Percentiles rank a stretch among this genome's conserved stretches.
These are phyloP conservation scores for Babesia ovis DNA, from an alignment of 169 alveolate genomes.

Conservation along the genomic window DNA sequence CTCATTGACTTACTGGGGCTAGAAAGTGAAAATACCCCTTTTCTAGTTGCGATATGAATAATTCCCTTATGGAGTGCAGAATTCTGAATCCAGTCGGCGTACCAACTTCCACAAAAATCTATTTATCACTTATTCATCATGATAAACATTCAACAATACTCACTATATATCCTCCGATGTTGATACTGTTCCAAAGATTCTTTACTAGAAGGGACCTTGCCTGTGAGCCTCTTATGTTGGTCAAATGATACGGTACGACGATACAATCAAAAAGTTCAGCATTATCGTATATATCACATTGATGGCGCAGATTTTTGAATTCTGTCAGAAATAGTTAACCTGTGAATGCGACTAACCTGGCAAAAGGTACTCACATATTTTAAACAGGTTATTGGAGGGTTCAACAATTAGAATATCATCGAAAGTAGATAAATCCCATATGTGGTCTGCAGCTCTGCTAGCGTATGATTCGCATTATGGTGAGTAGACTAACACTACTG, in stretches of 20 bases:
- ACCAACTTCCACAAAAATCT: slow-evolving; percentile 84
- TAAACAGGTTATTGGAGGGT: slow-evolving; percentile 67
- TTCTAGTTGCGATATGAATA: slow-evolving; percentile 81
- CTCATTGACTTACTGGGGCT: slow-evolving; percentile 70
- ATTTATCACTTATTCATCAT: neutral
- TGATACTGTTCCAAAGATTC: slow-evolving; percentile 72
- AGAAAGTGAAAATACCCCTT: slow-evolving; percentile 75
- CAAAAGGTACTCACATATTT: slow-evolving; percentile 64
- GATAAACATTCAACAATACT: neutral
- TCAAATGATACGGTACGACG: slow-evolving; percentile 66
- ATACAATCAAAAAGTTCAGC: slow-evolving; percentile 61
- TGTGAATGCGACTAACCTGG: slow-evolving; percentile 32
- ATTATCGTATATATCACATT: slow-evolving; percentile 66
- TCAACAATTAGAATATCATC: slow-evolving; percentile 65
- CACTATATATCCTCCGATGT: slow-evolving; percentile 65
- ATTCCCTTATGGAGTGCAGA: slow-evolving; percentile 82
- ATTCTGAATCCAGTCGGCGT: slow-evolving; percentile 90
- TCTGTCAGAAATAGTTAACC: slow-evolving; percentile 3
- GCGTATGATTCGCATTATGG: neutral
- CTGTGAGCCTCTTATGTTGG: slow-evolving; percentile 53
- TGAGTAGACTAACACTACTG: slow-evolving; percentile 52
- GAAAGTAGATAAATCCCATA: slow-evolving; percentile 48
- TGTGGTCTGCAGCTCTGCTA: slow-evolving; percentile 52
- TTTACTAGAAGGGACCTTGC: slow-evolving; percentile 67
- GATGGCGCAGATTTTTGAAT: slow-evolving; percentile 65